phyloP scores from a whole-genome alignment of 129 eudicot species.

The Ambrosia artemisiifolia region DNA sequence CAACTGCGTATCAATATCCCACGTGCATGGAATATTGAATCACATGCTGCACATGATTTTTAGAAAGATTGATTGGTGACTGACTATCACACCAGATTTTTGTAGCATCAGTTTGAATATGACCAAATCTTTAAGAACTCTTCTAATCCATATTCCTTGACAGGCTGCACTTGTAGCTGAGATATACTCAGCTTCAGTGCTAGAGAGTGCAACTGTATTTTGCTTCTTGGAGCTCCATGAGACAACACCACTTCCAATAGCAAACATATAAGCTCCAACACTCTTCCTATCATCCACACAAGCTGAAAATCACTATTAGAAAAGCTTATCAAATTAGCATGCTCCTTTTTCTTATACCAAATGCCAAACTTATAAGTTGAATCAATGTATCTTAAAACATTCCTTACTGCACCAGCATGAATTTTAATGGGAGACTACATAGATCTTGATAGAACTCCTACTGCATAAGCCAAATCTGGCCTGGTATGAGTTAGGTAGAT shows the following conservation, averaged over 20 bases:
- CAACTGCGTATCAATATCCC: too few relatives aligned
- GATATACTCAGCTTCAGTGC: neutral
- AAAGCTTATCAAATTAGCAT: neutral
- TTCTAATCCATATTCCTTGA: neutral
- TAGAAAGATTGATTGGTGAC: neutral
- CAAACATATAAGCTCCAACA: neutral
- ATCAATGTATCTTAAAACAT: neutral
- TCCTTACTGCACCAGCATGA: neutral
- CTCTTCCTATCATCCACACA: neutral
- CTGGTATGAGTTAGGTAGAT: slow-evolving; percentile 6
- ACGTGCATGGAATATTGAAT: too few relatives aligned
- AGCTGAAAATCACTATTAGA: neutral
- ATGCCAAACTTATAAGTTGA: too few relatives aligned
- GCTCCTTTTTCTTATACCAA: neutral
- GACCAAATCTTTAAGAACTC: too few relatives aligned
- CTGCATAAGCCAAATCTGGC: neutral
- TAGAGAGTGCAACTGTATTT: neutral
- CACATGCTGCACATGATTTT: too few relatives aligned
- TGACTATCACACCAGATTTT: neutral
- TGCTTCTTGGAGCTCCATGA: slow-evolving; percentile 17
- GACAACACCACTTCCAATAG: neutral
- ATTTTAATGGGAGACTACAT: neutral
- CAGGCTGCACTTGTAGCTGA: neutral
- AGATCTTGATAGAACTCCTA: neutral
- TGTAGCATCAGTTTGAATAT: neutral